Conservation (phyloP, 139 green algal genomes). For the Haematococcus sp. region DNA sequence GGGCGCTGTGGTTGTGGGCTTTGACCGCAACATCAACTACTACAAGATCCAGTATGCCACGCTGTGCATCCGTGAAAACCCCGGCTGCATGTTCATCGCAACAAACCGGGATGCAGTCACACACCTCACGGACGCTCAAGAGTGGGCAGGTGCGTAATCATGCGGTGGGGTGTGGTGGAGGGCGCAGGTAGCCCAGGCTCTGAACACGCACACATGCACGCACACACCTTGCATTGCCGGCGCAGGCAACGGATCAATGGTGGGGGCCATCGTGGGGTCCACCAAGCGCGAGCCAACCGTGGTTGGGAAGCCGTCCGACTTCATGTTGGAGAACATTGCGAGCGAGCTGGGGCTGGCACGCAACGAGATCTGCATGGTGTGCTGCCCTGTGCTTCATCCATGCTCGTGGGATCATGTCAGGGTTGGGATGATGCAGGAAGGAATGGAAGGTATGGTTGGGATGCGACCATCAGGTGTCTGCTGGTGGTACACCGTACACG, state of each 20-base stretch:
- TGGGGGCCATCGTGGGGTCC: conserved; percentile 91
- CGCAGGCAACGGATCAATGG: conserved; percentile 92
- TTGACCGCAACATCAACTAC: conserved; percentile 99
- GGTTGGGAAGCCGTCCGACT: conserved; percentile 93
- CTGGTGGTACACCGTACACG: no score
- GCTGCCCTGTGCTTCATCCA: no score
- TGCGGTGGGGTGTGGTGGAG: no score
- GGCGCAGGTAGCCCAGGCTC: no score
- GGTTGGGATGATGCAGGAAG: no score
- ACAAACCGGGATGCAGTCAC: conserved; percentile 98
- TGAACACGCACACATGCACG: background rate
- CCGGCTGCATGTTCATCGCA: conserved; percentile 96
- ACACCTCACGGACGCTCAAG: conserved; percentile 94
- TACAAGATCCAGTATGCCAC: conserved; percentile 99
- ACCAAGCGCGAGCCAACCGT: conserved; percentile 90
- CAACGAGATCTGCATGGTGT: conserved; percentile 96
- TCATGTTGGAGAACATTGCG: conserved; percentile 98
- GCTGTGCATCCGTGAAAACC: conserved; percentile 98
- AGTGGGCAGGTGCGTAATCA: conserved; percentile 57
- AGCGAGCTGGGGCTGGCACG: conserved; percentile 60
- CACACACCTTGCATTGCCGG: no score
- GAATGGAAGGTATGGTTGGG: no score
- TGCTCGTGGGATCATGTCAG: no score
- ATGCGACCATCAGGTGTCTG: no score
- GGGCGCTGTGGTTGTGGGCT: conserved; percentile 94